A percentile compares a stretch with the other conserved stretches of the same genome.
These are phyloP conservation scores for Verticillium nubilum DNA, from an alignment of 2,329 filamentous ascomycete species.

Conservation along the genomic window DNA sequence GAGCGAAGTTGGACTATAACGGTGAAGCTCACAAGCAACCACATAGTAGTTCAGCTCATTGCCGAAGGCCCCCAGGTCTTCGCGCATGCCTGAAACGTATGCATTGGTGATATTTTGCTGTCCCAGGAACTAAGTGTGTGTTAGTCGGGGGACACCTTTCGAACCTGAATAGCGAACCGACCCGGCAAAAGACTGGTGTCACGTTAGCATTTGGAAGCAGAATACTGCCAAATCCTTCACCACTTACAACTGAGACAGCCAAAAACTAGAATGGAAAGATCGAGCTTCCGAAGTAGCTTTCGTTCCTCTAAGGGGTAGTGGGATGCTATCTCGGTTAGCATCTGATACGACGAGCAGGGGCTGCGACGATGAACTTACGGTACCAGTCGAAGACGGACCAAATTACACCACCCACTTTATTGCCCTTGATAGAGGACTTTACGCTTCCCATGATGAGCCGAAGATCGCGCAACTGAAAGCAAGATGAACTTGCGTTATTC, in stretches of 20 bases:
- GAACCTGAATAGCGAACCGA: neutral
- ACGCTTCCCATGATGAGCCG: constrained; percentile 5
- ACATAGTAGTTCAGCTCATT: constrained; percentile 24
- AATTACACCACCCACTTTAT: constrained; percentile 17
- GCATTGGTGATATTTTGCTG: constrained; percentile 29
- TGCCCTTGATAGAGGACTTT: constrained; percentile 11
- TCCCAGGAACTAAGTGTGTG: constrained; percentile 14
- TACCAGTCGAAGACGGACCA: constrained; percentile 23
- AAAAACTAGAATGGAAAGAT: constrained; percentile 17
- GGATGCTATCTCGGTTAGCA: constrained; percentile 12
- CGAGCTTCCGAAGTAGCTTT: constrained; percentile 18
- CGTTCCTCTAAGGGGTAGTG: constrained; percentile 18
- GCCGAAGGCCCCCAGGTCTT: constrained; percentile 24
- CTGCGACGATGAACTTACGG: constrained; percentile 11
- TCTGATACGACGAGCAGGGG: neutral
- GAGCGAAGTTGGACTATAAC: accelerated
- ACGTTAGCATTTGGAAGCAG: neutral
- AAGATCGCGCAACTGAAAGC: neutral
- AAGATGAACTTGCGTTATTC: neutral
- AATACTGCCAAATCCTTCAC: neutral
- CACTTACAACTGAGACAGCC: constrained; percentile 18
- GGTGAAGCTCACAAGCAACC: constrained; percentile 5
- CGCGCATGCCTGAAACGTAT: constrained; percentile 33
- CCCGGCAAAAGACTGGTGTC: constrained; percentile 7
- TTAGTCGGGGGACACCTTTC: neutral